Percentiles rank a stretch among this genome's conserved stretches.
Evolutionary conservation across 768 basidiomycete genomes (phyloP).

Genomic region (Tricholoma saponaceum): DNA sequence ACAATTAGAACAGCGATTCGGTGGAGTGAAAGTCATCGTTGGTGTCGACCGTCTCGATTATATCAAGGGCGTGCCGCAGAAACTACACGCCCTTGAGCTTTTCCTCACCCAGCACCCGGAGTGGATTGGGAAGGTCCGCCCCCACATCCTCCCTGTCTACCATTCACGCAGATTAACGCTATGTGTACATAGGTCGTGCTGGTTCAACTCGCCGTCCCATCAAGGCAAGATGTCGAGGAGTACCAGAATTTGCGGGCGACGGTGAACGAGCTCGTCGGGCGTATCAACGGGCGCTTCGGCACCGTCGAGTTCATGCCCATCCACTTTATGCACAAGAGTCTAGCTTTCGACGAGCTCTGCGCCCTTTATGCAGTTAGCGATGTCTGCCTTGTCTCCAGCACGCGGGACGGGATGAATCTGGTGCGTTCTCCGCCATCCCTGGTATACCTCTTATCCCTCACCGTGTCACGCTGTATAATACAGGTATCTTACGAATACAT

Average conservation of each 20-base stretch:
- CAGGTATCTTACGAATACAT: slow-evolving; percentile 99
- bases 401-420: slow-evolving; percentile 98
- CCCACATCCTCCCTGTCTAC: neutral
- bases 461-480: neutral
- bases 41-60: slow-evolving; percentile 98
- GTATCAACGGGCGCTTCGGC: slow-evolving; percentile 98
- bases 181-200: slow-evolving; percentile 68
- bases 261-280: slow-evolving; percentile 96
- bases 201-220: slow-evolving; percentile 95
- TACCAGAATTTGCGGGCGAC: slow-evolving; percentile 96
- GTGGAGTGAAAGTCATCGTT: slow-evolving; percentile 94
- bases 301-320: slow-evolving; percentile 99
- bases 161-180: slow-evolving; percentile 2
- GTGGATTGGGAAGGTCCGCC: slow-evolving; percentile 90
- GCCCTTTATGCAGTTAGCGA: slow-evolving; percentile 98
- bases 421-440: slow-evolving; percentile 43
- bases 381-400: slow-evolving; percentile 92
- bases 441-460: slow-evolving; percentile 22
- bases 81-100: slow-evolving; percentile 92
- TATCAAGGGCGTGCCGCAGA: slow-evolving; percentile 99
- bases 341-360: slow-evolving; percentile 91
- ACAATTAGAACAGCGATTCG: slow-evolving; percentile 85
- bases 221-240: slow-evolving; percentile 97
- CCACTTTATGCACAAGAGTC: slow-evolving; percentile 97
- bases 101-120: slow-evolving; percentile 98